Base-by-base conservation (phyloP, 805 yeast genomes). In the Yueomyces sp. region DNA sequence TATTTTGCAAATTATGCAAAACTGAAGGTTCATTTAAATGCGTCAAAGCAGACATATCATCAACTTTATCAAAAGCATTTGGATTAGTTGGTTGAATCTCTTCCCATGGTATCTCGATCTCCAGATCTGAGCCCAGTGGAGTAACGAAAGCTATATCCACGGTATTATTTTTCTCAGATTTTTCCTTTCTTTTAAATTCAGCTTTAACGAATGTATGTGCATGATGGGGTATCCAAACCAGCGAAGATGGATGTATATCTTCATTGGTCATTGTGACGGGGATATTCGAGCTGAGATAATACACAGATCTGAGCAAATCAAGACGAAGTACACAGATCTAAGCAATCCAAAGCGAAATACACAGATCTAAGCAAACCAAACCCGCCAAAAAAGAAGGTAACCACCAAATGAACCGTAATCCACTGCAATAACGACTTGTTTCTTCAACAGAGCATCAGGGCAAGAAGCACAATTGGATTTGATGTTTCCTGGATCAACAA, bases 11-110 rank as follows among this genome's bases (percentile, higher is more conserved):
- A 59, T 92, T 92, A 63, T 86, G 73, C 7, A 92, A 74, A n/a
- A 92, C 97, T 0, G 95, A 83, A 0, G 98, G 95, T 59, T 92
- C 99, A 60, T 90, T 92, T 48, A 92, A 69, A 61, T 81, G 86
- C 0, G 99, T 92, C 49, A 92, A 69, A 52, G 88, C 95, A 0
- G 97, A 97, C 88, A 92, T 85, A 55, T 92, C 96, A 52, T 83
- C 79, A 47, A 94, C 90, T 53, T 78, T 81, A 61, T 92, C 94
- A 62, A 92, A 92, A 52, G 84, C 83, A 6, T 79, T 69, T 1
- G 99, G 98, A 56, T 92, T 92, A 42, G 88, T 71, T 42, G 65
- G 62, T 26, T 58, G 60, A 8, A 70, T 65, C 28, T 68, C 67
- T 4, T 77, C 67, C 12, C 48, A 44, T 4, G 48, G 45, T 27